Base-by-base conservation (phyloP, 1,284 basidiomycete species). In the Apiotrichum montevideense region DNA sequence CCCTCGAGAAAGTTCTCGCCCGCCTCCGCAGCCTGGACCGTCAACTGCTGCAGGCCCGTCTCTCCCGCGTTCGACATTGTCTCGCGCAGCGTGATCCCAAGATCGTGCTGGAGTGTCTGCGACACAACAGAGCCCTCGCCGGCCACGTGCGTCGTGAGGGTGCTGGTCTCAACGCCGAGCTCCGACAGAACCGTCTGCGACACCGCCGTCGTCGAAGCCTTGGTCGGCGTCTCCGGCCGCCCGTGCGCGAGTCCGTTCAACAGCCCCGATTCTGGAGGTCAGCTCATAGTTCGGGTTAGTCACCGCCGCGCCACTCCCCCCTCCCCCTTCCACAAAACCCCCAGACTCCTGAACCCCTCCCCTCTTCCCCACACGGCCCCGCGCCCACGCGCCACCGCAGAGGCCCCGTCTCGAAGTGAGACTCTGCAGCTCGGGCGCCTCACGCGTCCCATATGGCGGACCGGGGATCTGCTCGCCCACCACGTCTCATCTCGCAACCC, bases 11-110 rank as follows among this genome's bases (percentile, higher is more conserved):
- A 21, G 3, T 39, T 51, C 52, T 68, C 65, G 5, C 61, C 66
- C 2, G 66, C 46, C 35, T 71, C 66, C 2, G 52, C 59, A 33
- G 69, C 48, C 51, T 70, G 54, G 34, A 68, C 68, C 45, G 66
- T 52, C 39, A 69, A 61, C 35, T 67, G 66, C 59, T 73, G 70
- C 6, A 63, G 55, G 0, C 73, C 73, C 3, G 73, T 73, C 61
- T 75, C 70, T 13, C 57, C 58, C 2, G 71, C 71, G 54, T 75
- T 75, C 8, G 59, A 55, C 54, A 73, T 58, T 8, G 63, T 70
- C 41, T 72, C 70, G 14, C 55, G 54, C n/a, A 75, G 50, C 1
- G 67, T 67, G 9, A 64, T 54, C 1, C 69, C 69, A 3, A 66
- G 11, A 15, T 73, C 69, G 35, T 64, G 45, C 56, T 75, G 66